phyloP scores from a whole-genome alignment of 495 filamentous ascomycete genomes.

The Gamarada debralockiae region DNA sequence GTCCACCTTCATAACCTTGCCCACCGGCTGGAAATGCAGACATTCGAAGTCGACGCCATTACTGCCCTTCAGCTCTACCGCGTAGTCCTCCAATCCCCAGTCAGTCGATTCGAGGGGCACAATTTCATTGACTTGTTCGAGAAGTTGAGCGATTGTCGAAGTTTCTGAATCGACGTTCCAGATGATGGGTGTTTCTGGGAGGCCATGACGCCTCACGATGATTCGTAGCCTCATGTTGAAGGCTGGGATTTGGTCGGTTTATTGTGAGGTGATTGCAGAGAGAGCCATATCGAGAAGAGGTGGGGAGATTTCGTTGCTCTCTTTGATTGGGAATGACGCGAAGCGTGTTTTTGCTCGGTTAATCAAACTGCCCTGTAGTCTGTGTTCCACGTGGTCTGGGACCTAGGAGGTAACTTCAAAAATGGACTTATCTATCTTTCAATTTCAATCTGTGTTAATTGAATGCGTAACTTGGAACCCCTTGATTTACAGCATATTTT shows the following conservation, averaged over 20 bases:
- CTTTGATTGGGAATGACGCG: no score
- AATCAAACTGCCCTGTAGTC: no score
- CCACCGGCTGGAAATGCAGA: conserved; percentile 77
- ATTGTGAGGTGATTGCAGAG: no score
- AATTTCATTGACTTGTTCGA: conserved; percentile 79
- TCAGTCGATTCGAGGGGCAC: conserved; percentile 78
- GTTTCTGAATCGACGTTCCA: conserved; percentile 61
- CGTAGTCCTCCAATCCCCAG: conserved; percentile 93
- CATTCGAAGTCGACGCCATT: conserved; percentile 72
- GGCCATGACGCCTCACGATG: conserved; percentile 71
- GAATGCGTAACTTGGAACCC: no score
- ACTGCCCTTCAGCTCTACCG: conserved; percentile 63
- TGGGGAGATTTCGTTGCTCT: no score
- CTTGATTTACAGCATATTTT: no score
- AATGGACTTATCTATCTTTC: no score
- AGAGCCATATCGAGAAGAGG: no score
- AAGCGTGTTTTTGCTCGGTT: no score
- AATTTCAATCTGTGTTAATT: no score
- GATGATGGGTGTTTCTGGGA: conserved; percentile 71
- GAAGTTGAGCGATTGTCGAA: conserved; percentile 70
- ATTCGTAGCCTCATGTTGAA: conserved; percentile 76
- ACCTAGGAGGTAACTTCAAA: no score
- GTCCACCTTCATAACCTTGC: conserved; percentile 68
- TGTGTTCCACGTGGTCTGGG: no score
- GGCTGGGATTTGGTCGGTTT: not conserved